Percentiles rank a stretch among this genome's conserved stretches.
Conservation (phyloP, 306 rosid species). For the Prunus mira region DNA sequence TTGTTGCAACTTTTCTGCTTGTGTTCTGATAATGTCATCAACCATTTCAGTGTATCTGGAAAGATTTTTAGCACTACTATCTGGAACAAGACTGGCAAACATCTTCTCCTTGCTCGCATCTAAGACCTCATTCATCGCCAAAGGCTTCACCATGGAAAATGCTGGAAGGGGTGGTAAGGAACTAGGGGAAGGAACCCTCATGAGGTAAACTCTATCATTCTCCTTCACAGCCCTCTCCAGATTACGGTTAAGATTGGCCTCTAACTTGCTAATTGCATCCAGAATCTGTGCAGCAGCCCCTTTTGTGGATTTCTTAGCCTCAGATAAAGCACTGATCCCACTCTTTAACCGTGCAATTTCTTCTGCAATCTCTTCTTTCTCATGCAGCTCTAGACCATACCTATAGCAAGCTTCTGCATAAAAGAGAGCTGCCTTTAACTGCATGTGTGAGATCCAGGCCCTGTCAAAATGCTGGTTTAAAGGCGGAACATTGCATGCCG, state of each 20-base stretch:
- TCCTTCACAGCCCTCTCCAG: slow-evolving; percentile 95
- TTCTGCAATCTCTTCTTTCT: slow-evolving; percentile 89
- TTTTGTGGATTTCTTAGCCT: slow-evolving; percentile 67
- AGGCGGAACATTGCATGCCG: slow-evolving; percentile 68
- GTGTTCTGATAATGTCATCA: slow-evolving; percentile 82
- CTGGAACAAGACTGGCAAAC: slow-evolving; percentile 94
- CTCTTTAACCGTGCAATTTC: slow-evolving; percentile 82
- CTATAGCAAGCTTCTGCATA: slow-evolving; percentile 88
- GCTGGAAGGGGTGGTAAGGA: slow-evolving; percentile 73
- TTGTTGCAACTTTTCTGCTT: slow-evolving; percentile 91
- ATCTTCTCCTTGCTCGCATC: slow-evolving; percentile 96
- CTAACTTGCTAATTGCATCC: slow-evolving; percentile 79
- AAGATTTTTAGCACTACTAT: slow-evolving; percentile 87
- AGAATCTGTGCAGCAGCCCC: slow-evolving; percentile 86
- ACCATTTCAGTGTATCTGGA: slow-evolving; percentile 98
- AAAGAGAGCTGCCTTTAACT: slow-evolving; percentile 76
- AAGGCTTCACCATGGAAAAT: slow-evolving; percentile 86
- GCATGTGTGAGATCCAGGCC: slow-evolving; percentile 88
- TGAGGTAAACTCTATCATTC: slow-evolving; percentile 94
- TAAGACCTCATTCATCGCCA: slow-evolving; percentile 81
- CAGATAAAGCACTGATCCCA: slow-evolving; percentile 57
- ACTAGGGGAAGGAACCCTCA: slow-evolving; percentile 81
- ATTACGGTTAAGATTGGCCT: slow-evolving; percentile 72
- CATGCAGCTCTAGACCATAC: slow-evolving; percentile 80
- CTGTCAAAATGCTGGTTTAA: slow-evolving; percentile 83